These are phyloP conservation scores for Megacollybia marginata DNA, from an alignment of 768 basidiomycete genomes.

Conservation along the genomic window DNA sequence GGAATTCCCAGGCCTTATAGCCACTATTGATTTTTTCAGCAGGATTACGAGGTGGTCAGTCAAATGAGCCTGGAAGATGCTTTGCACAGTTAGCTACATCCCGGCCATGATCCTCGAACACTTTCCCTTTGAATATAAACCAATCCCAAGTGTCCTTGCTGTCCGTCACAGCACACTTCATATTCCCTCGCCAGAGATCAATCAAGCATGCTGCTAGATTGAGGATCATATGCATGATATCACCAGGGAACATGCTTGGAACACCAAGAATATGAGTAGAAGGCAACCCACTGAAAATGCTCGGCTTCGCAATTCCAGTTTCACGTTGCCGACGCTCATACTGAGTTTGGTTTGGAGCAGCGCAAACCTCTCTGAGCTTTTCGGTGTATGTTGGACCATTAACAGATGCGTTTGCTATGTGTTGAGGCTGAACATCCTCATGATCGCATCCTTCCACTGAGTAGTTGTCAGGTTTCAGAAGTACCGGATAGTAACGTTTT, in stretches of 20 bases:
- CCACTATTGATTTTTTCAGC: too few species aligned
- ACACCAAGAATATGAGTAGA: too few species aligned
- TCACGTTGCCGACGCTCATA: background rate
- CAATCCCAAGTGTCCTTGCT: conserved; percentile 9
- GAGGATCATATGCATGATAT: too few species aligned
- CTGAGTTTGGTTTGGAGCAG: background rate
- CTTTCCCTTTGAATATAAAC: conserved; percentile 15
- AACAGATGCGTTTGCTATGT: background rate
- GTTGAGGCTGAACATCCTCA: background rate
- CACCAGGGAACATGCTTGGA: too few species aligned
- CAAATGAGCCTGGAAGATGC: conserved; percentile 5
- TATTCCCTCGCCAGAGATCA: conserved; percentile 8
- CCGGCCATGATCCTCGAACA: conserved; percentile 22
- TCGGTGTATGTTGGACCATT: background rate
- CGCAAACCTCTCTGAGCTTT: background rate
- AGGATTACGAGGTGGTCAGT: too few species aligned
- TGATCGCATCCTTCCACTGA: background rate
- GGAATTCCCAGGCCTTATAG: too few species aligned
- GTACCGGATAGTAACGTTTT: background rate
- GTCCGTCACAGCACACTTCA: conserved; percentile 5
- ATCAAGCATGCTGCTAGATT: too few species aligned
- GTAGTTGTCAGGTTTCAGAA: background rate
- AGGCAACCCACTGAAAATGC: conserved; percentile 13
- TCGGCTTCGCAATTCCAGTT: conserved; percentile 27
- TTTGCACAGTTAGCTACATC: conserved; percentile 14